phyloP scores from a whole-genome alignment of 352 stramenopile species.

The Phytopythium vexans region DNA sequence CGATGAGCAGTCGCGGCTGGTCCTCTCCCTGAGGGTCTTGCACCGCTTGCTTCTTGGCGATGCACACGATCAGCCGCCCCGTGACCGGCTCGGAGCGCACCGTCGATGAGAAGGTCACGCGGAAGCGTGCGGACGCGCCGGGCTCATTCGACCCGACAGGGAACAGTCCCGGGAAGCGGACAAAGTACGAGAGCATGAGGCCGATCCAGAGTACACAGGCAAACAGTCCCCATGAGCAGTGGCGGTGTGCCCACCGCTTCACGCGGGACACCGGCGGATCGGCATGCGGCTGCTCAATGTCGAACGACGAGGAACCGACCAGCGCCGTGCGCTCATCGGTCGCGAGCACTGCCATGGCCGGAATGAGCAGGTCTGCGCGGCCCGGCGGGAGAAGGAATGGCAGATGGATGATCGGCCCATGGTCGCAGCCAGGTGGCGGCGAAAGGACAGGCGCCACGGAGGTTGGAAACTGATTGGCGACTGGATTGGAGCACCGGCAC shows the following conservation, averaged over 20 bases:
- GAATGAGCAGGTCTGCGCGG: neutral
- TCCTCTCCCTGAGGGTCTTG: slow-evolving; percentile 42
- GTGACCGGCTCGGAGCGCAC: slow-evolving; percentile 37
- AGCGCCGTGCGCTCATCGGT: slow-evolving; percentile 7
- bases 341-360: neutral
- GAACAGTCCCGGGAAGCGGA: slow-evolving; percentile 8
- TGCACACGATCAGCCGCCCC: slow-evolving; percentile 52
- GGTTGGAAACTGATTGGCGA: no score
- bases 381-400: neutral
- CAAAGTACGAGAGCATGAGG: slow-evolving; percentile 9
- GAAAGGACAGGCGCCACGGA: no score
- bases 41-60: slow-evolving; percentile 45
- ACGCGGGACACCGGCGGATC: slow-evolving; percentile 3
- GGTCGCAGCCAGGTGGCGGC: no score
- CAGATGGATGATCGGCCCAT: neutral
- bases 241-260: slow-evolving; percentile 2
- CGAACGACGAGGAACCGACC: slow-evolving; percentile 4
- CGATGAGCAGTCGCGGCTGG: slow-evolving; percentile 51
- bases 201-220: slow-evolving; percentile 13
- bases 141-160: neutral
- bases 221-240: slow-evolving; percentile 17
- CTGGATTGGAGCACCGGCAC: no score
- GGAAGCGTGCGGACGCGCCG: slow-evolving; percentile 23
- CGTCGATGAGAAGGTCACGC: slow-evolving; percentile 28
- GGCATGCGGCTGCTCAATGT: slow-evolving; percentile 15